Base-by-base conservation (phyloP, 345 rosid genomes). In the Corchorus olitorius region DNA sequence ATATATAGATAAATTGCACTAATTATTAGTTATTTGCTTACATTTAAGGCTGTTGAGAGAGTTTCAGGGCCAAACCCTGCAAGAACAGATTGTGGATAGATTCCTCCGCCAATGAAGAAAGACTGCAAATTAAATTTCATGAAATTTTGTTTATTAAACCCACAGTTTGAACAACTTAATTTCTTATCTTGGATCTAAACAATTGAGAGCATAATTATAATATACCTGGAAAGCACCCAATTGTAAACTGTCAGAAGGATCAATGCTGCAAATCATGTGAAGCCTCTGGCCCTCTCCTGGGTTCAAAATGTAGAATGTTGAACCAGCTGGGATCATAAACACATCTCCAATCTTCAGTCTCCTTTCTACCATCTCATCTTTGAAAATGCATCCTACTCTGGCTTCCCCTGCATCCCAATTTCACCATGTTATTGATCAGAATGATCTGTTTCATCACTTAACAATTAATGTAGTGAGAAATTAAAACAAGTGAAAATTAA, bases 71-170 rank as follows among this genome's bases (percentile, higher is more conserved):
- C 88, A 39, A 95, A 95, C 20, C 98, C 97, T 9, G 90, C 78
- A 4, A 93, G 89, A 68, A 93, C 67, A 48, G 98, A 89, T 1
- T 84, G 17, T 9, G 88, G 90, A 78, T 87, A 62, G 27, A 81
- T 76, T 20, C 98, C 98, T 80, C 97, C 99, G 33, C 92, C 97
- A 1, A 95, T 77, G 80, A 88, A 93, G 93, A 95, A 93, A 49
- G 97, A 89, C 94, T 93, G 27, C 27, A 27, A 27, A n/a, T n/a
- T n/a, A n/a, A 27, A 27, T 27, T 27, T 27, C 27, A 27, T 27
- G 27, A 27, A n/a, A n/a, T n/a, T n/a, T n/a, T n/a, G n/a, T n/a
- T n/a, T n/a, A n/a, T n/a, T n/a, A n/a, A n/a, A n/a, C n/a, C n/a
- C n/a, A n/a, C n/a, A n/a, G n/a, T n/a, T n/a, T n/a, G n/a, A n/a